phyloP scores from a whole-genome alignment of 306 rosid species.

The Trifolium fragiferum region DNA sequence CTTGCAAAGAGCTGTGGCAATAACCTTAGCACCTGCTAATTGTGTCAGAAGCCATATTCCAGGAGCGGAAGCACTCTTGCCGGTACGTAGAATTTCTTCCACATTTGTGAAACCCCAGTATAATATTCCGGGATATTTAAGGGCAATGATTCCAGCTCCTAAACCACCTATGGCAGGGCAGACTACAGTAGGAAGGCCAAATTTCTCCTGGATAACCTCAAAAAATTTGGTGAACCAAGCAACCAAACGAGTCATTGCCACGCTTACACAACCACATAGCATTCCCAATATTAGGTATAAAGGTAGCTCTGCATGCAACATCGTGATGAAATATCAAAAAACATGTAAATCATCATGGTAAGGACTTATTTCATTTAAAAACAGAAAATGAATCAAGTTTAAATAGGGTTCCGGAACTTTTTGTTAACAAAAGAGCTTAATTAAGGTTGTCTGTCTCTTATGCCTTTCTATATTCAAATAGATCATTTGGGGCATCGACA shows the following conservation, averaged over 20 bases:
- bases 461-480: not conserved
- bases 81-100: slow-evolving; percentile 96
- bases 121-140: slow-evolving; percentile 95
- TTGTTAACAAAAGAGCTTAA: not conserved
- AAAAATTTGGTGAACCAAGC: slow-evolving; percentile 80
- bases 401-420: not conserved
- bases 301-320: slow-evolving; percentile 84
- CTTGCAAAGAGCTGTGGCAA: slow-evolving; percentile 97
- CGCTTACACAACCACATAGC: slow-evolving; percentile 97
- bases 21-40: slow-evolving; percentile 81
- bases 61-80: slow-evolving; percentile 94
- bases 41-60: slow-evolving; percentile 97
- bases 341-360: not conserved
- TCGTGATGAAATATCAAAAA: slow-evolving; percentile 37
- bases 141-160: slow-evolving; percentile 97
- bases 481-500: not conserved
- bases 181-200: slow-evolving; percentile 81
- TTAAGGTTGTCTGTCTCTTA: not conserved
- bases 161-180: slow-evolving; percentile 98
- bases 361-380: not conserved
- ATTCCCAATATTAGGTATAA: slow-evolving; percentile 95
- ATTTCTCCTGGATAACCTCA: slow-evolving; percentile 76
- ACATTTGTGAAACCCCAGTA: slow-evolving; percentile 99
- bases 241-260: slow-evolving; percentile 82
- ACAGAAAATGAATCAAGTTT: not conserved